Conservation (phyloP, 768 basidiomycete species). For the Holtermannia corniformis region DNA sequence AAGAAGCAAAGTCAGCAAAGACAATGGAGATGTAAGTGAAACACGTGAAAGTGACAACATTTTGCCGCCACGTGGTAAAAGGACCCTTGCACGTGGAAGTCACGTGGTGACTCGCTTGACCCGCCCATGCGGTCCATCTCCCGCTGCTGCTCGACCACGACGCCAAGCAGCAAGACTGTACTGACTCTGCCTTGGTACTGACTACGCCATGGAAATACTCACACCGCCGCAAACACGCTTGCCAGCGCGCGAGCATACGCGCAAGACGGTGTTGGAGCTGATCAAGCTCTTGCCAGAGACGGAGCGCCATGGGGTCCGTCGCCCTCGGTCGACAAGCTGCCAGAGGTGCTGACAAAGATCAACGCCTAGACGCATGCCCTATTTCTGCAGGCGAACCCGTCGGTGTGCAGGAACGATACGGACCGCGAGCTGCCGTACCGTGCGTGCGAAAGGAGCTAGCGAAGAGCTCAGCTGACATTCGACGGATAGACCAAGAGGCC, state of each 20-base stretch:
- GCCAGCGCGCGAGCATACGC: slow-evolving; percentile 27
- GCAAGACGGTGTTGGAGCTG: slow-evolving; percentile 52
- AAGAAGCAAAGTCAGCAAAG: too few species aligned
- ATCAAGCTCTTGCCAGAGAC: slow-evolving; percentile 47
- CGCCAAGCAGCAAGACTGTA: too few species aligned
- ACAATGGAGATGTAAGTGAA: too few species aligned
- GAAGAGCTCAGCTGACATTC: not conserved
- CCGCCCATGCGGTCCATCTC: too few species aligned
- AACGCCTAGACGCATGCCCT: slow-evolving; percentile 57
- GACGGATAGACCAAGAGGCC: slow-evolving; percentile 59
- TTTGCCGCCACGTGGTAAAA: too few species aligned
- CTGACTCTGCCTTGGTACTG: too few species aligned
- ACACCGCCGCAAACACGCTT: slow-evolving; percentile 11
- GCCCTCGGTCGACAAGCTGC: too few species aligned
- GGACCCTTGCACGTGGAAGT: too few species aligned
- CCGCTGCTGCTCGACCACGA: too few species aligned
- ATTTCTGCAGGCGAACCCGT: slow-evolving; percentile 57
- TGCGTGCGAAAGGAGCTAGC: slow-evolving; percentile 35
- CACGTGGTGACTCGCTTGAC: too few species aligned
- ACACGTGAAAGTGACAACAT: too few species aligned
- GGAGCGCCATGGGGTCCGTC: slow-evolving; percentile 51
- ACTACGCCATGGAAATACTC: too few species aligned
- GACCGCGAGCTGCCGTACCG: slow-evolving; percentile 69
- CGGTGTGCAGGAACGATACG: slow-evolving; percentile 66
- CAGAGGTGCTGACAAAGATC: not conserved